phyloP scores from a whole-genome alignment of 2,329 filamentous ascomycete genomes.

The Fusarium anthophilum region DNA sequence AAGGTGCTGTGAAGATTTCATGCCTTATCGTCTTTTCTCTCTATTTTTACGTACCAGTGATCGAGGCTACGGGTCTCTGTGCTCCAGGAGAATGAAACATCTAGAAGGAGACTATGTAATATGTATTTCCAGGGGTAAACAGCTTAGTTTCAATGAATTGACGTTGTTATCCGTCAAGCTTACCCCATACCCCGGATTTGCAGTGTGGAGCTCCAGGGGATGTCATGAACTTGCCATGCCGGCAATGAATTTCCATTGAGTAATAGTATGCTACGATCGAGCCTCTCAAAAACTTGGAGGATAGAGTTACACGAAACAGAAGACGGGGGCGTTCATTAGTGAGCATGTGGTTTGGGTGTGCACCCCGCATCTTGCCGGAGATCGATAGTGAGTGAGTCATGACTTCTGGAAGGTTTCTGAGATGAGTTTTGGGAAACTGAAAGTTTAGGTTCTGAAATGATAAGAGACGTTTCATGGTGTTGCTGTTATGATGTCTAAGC shows the following conservation, averaged over 20 bases:
- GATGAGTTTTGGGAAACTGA: no score
- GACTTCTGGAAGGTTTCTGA: not conserved
- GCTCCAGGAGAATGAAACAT: not conserved
- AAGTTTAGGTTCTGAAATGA: not conserved
- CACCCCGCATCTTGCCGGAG: not conserved
- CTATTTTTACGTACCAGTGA: not conserved
- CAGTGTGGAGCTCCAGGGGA: not conserved
- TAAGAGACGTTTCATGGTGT: not conserved
- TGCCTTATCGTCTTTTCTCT: not conserved
- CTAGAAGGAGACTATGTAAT: no score
- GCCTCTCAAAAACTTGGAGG: not conserved
- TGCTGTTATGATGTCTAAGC: not conserved
- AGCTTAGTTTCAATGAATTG: not conserved
- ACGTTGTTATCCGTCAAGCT: not conserved
- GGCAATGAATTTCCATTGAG: not conserved
- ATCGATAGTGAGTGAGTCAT: not conserved
- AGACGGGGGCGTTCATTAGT: not conserved
- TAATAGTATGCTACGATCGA: not conserved
- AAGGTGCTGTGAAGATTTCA: accelerated
- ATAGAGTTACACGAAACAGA: not conserved
- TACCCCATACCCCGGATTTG: conserved; percentile 2
- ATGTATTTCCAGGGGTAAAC: not conserved
- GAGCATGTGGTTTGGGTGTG: not conserved
- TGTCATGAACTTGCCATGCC: not conserved
- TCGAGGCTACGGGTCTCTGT: no score